Base-by-base conservation (phyloP, 1,284 basidiomycete genomes). In the Takashimella koratensis region DNA sequence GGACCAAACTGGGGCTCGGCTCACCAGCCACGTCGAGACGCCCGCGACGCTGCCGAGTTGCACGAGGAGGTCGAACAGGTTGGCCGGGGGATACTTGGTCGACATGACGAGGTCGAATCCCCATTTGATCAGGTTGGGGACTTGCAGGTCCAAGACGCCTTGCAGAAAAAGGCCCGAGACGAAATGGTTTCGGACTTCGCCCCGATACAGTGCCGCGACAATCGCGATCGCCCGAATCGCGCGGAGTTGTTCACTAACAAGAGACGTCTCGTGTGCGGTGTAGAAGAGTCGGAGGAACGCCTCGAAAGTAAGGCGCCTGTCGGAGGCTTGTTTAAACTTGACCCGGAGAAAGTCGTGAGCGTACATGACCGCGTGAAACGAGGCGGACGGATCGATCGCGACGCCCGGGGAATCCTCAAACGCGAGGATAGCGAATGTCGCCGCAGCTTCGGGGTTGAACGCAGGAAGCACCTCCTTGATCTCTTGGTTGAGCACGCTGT, bases 231-330 rank as follows among this genome's bases (percentile, higher is more conserved):
- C 82, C 52, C 89, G 86, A 26, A 94, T 70, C 25, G 87, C 77
- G 5, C 93, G 84, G 43, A 86, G 74, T 70, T 96, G 90, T 66
- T 96, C 90, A 67, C 90, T 90, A 58, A 95, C 81, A 42, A 97
- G 80, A n/a, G 84, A 85, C 0, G 84, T 83, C 2, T 77, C 73
- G 55, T 87, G 81, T 24, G 93, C 77, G 40, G 80, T 79, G 5
- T 85, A 79, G 59, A 95, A 84, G 8, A 95, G 77, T 50, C 84
- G 82, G 52, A 88, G 84, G 20, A 91, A 70, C 42, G 90, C 81
- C 59, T 90, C 86, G 70, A 90, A 93, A 2, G 85, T 83, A 47
- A 84, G 81, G 0, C 53, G 47, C 3, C 45, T 25, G 36, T 45
- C 50, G 5, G 47, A 45, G 43, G 55, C 45, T 2, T 24, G 22